phyloP scores from a whole-genome alignment of 805 yeast species.

The Maudiozyma turicensis region DNA sequence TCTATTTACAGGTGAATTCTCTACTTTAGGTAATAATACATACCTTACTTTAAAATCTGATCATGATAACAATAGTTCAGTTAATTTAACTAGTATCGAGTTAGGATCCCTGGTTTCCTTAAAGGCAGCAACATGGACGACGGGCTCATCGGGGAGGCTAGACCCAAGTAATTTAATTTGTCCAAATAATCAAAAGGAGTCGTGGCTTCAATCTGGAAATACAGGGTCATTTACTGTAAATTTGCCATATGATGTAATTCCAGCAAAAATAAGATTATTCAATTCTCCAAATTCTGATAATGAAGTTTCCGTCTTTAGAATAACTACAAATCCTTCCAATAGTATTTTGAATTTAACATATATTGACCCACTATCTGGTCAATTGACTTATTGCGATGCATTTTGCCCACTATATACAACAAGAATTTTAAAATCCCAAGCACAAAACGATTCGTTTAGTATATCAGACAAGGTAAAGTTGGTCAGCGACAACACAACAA shows the following conservation, averaged over 20 bases:
- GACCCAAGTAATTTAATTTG: slow-evolving; percentile 40
- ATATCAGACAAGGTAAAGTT: slow-evolving; percentile 9
- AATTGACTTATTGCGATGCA: slow-evolving; percentile 65
- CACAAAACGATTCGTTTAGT: slow-evolving; percentile 23
- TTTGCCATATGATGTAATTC: slow-evolving; percentile 46
- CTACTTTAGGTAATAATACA: slow-evolving; percentile 41
- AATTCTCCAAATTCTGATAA: slow-evolving; percentile 41
- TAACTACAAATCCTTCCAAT: slow-evolving; percentile 66
- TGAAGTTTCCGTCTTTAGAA: slow-evolving; percentile 52
- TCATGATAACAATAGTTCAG: slow-evolving; percentile 31
- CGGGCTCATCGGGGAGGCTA: slow-evolving; percentile 31
- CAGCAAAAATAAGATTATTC: slow-evolving; percentile 66
- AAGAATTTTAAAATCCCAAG: slow-evolving; percentile 24
- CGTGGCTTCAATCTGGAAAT: slow-evolving; percentile 45
- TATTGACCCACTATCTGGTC: slow-evolving; percentile 59
- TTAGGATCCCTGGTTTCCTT: slow-evolving; percentile 57
- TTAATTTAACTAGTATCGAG: slow-evolving; percentile 26
- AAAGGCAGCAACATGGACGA: slow-evolving; percentile 43
- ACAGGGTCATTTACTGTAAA: slow-evolving; percentile 60
- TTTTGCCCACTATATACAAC: slow-evolving; percentile 65
- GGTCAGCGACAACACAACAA: slow-evolving; percentile 30
- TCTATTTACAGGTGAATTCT: slow-evolving; percentile 73
- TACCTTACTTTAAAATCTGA: not conserved
- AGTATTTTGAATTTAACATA: slow-evolving; percentile 91
- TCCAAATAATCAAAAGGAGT: slow-evolving; percentile 35